These are phyloP conservation scores for Areca catechu DNA, from an alignment of 176 grass and related monocot species.

Conservation along the genomic window DNA sequence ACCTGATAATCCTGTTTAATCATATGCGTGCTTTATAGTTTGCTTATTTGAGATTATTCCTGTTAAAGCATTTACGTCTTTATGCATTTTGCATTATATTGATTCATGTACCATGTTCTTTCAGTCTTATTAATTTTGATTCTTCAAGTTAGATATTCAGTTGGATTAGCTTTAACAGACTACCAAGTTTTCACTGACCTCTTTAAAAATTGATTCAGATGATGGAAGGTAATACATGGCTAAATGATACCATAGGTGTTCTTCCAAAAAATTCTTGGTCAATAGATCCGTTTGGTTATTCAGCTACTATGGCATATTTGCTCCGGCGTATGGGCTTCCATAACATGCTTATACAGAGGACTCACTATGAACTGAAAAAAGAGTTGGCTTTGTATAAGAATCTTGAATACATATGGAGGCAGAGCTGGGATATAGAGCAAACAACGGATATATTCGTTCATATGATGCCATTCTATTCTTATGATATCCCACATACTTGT, in stretches of 20 bases:
- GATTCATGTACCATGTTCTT: too few species aligned
- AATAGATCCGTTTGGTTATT: constrained; percentile 97
- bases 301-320: constrained; percentile 92
- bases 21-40: too few species aligned
- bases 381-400: constrained; percentile 75
- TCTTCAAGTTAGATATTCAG: too few species aligned
- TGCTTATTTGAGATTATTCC: too few species aligned
- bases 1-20: too few species aligned
- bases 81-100: too few species aligned
- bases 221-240: constrained; percentile 94
- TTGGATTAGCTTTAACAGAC: too few species aligned
- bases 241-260: constrained; percentile 90
- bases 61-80: too few species aligned
- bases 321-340: constrained; percentile 88
- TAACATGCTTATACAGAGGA: constrained; percentile 96
- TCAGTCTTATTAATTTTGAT: too few species aligned
- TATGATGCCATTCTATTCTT: constrained; percentile 99
- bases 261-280: constrained; percentile 96
- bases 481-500: constrained; percentile 97
- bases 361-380: constrained; percentile 97
- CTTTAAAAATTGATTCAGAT: constrained; percentile 49
- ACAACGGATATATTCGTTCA: constrained; percentile 98
- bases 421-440: constrained; percentile 87
- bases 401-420: constrained; percentile 96
- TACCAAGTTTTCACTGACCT: background rate